phyloP scores from a whole-genome alignment of 2,329 filamentous ascomycete species.

The Alternaria postmessia region DNA sequence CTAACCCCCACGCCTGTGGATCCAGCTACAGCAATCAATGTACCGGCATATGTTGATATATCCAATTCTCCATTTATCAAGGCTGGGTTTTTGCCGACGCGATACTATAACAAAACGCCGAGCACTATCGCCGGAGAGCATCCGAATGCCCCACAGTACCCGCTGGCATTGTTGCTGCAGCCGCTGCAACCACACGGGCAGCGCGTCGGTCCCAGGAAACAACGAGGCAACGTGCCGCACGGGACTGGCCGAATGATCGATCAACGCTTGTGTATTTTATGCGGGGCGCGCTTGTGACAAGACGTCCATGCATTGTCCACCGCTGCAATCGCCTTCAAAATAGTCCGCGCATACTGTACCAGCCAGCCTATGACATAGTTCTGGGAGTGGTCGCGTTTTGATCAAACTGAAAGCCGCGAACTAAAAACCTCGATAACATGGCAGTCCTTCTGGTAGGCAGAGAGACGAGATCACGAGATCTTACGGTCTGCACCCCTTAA shows the following conservation, averaged over 20 bases:
- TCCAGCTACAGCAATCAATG: conserved; percentile 3
- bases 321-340: conserved; percentile 4
- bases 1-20: conserved; percentile 9
- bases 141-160: conserved; percentile 19
- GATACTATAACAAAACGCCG: conserved; percentile 16
- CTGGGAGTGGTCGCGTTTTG: neutral
- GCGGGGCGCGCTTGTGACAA: conserved; percentile 32
- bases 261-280: conserved; percentile 23
- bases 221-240: conserved; percentile 22
- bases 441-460: neutral
- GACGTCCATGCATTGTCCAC: neutral
- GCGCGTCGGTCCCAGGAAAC: conserved; percentile 20
- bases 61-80: neutral
- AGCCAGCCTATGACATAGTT: neutral
- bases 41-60: conserved; percentile 20
- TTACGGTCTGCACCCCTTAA: neutral
- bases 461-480: neutral
- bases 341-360: neutral
- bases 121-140: conserved; percentile 27
- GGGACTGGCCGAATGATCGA: conserved; percentile 39
- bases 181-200: conserved; percentile 5
- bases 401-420: neutral
- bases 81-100: conserved; percentile 11
- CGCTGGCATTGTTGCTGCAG: conserved; percentile 12
- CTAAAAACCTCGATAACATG: neutral